Conservation (phyloP, 352 stramenopile genomes). For the Phytophthora aleatoria region DNA sequence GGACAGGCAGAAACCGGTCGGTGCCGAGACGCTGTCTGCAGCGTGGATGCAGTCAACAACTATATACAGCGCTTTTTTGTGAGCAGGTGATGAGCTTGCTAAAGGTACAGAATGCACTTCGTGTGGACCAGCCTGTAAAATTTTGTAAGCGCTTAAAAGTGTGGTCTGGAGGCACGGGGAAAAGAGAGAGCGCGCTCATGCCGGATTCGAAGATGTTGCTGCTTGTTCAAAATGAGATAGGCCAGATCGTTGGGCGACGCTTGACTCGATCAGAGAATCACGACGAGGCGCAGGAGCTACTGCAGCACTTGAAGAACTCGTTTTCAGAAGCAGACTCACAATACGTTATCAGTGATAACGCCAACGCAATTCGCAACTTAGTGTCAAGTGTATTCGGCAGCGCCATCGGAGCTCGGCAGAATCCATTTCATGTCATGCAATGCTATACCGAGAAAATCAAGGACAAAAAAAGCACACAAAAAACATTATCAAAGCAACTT, state of each 20-base stretch:
- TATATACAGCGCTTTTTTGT: neutral
- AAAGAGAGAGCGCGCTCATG: neutral
- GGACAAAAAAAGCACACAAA: neutral
- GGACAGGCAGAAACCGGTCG: neutral
- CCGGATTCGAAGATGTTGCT: neutral
- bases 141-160: neutral
- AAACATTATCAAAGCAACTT: neutral
- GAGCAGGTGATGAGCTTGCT: neutral
- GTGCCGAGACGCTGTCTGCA: neutral
- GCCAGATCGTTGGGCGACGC: neutral
- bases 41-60: neutral
- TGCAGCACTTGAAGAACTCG: neutral
- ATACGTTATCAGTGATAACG: constrained; percentile 1
- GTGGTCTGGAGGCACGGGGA: neutral
- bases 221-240: neutral
- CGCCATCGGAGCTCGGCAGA: neutral
- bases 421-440: neutral
- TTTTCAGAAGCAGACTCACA: neutral
- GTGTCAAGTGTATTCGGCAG: neutral
- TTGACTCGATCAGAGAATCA: neutral
- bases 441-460: neutral
- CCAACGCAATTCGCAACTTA: neutral
- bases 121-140: neutral
- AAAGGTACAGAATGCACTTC: neutral
- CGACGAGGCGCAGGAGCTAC: neutral